Evolutionary conservation across 2,329 filamentous ascomycete genomes (phyloP), one percentile per base, ranked within the genome.

Genomic region (Sclerotinia glacialis): DNA sequence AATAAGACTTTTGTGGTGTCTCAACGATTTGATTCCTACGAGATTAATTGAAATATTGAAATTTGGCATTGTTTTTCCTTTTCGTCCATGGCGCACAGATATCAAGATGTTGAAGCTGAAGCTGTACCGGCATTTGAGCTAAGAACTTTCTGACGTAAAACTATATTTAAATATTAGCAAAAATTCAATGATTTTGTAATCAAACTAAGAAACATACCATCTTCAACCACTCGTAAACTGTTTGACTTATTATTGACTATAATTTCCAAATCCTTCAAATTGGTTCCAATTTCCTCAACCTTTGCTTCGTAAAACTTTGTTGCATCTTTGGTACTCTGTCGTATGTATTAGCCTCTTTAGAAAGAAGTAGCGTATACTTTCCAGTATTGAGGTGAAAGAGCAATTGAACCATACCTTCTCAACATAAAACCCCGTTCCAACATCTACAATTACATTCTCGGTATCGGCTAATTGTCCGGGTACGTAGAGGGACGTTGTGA

Each of bases 401-500:
- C 6, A n/a, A 26, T 26, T 9, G 9, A 31, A 26, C 5, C 16
- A 31, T 72, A 90, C 89, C 86, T 99, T 99, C 80, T 98, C 93
- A 64, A 98, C 89, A 75, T 93, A 93, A 77, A 96, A 98, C 0
- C 94, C 94, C 0, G 94, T 98, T 26, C 94, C 94, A 26, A 97
- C 87, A 78, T 98, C 94, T 50, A 98, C 92, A 67, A 98, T 83
- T 8, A 97, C 92, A 69, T 87, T 88, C 67, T 91, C 85, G 1
- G 89, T 84, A 77, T 89, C 86, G 55, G 90, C 84, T 50, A 98
- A 82, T 49, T 85, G 88, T 42, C 94, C 96, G 34, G 90, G 90
- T 21, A 99, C 94, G 79, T 99, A 99, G 40, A 99, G 85, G 0
- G 93, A 97, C 74, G 91, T 95, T 16, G 95, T 99, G 69, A 99